Conservation (phyloP, 2,329 filamentous ascomycete genomes). For the Monosporascus ibericus region DNA sequence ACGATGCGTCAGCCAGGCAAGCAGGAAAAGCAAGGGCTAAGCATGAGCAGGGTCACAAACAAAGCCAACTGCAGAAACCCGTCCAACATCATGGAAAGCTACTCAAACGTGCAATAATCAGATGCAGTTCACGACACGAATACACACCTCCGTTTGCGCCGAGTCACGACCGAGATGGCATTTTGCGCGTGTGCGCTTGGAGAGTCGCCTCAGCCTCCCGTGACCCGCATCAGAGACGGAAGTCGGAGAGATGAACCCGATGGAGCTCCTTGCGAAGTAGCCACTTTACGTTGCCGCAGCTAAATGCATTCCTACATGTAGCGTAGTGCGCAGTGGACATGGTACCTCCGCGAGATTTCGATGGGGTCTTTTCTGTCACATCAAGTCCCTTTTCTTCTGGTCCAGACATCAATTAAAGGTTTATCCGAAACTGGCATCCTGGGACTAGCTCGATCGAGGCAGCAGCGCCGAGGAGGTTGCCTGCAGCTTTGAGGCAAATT, state of each 20-base stretch:
- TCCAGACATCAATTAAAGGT: not conserved
- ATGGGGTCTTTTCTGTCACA: not conserved
- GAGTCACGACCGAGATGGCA: not conserved
- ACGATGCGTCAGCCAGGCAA: not conserved
- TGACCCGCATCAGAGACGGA: not conserved
- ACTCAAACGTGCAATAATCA: not conserved
- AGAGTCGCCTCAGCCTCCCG: not conserved
- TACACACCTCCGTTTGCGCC: not conserved
- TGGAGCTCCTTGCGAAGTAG: not conserved
- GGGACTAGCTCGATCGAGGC: not conserved
- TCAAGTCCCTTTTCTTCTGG: not conserved
- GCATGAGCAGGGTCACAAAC: not conserved
- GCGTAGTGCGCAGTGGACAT: not conserved
- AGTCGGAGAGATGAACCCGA: not conserved
- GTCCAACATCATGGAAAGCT: not conserved
- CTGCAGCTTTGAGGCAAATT: constrained; percentile 9
- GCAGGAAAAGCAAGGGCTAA: not conserved
- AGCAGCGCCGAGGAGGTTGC: constrained; percentile 1
- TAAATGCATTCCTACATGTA: not conserved
- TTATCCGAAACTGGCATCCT: not conserved
- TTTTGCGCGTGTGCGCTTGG: not conserved
- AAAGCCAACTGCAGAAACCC: not conserved
- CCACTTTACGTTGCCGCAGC: not conserved
- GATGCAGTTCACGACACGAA: not conserved
- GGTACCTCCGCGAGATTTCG: not conserved